phyloP scores from a whole-genome alignment of 1,284 basidiomycete species.

The Tranzscheliella williamsii region DNA sequence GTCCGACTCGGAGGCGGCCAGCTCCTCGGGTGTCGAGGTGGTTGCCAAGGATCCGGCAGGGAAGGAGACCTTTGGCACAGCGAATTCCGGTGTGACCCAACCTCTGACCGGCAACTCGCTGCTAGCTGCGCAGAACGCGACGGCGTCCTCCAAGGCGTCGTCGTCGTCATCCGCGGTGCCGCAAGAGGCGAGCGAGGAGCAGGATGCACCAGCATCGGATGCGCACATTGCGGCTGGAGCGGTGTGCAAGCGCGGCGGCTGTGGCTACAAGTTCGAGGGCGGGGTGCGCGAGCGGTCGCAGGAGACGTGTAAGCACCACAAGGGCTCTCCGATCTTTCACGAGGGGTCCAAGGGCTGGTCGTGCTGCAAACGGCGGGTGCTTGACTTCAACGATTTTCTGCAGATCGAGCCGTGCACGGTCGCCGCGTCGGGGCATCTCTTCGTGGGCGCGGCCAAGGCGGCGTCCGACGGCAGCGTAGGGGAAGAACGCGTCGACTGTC shows the following conservation, averaged over 20 bases:
- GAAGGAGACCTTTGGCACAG: constrained; percentile 31
- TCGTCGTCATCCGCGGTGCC: constrained; percentile 1
- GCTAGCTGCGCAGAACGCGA: constrained; percentile 29
- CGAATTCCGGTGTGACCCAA: constrained; percentile 10
- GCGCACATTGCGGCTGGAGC: constrained; percentile 22
- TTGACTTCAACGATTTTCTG: constrained; percentile 59
- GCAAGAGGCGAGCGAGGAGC: constrained; percentile 22
- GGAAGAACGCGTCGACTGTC: constrained; percentile 40
- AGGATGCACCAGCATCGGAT: constrained; percentile 14
- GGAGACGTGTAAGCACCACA: constrained; percentile 54
- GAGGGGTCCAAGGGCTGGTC: constrained; percentile 60
- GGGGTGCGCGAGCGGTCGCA: constrained; percentile 17
- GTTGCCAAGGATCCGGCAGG: constrained; percentile 17
- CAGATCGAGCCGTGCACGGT: constrained; percentile 54
- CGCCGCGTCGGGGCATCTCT: constrained; percentile 52
- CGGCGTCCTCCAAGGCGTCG: neutral
- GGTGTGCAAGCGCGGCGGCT: constrained; percentile 45
- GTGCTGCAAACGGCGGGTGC: constrained; percentile 57
- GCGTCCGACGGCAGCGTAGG: constrained; percentile 11
- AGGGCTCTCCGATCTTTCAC: constrained; percentile 57
- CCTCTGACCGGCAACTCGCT: constrained; percentile 29
- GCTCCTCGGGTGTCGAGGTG: neutral
- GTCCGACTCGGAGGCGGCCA: constrained; percentile 4
- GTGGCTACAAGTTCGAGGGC: constrained; percentile 28
- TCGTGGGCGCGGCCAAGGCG: constrained; percentile 30